Conservation (phyloP, 1,284 basidiomycete genomes). For the Ceratobasidium sp. region DNA sequence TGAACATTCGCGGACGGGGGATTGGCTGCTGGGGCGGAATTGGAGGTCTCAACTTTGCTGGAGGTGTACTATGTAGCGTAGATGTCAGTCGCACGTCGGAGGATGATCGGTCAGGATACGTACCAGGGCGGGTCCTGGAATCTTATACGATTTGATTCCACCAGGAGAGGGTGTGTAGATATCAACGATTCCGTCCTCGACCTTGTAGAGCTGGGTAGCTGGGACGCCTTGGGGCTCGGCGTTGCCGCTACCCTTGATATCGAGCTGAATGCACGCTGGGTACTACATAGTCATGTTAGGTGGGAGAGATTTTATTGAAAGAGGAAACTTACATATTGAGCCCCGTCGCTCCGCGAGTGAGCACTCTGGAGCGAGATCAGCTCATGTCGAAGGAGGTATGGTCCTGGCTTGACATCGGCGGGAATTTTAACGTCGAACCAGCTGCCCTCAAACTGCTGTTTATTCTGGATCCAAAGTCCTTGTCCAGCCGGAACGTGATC, state of each 20-base stretch:
- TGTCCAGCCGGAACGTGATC: constrained; percentile 46
- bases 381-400: constrained; percentile 80
- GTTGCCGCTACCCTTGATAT: constrained; percentile 62
- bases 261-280: constrained; percentile 74
- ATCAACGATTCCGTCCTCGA: constrained; percentile 28
- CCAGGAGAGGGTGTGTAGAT: constrained; percentile 11
- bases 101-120: not conserved
- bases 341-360: constrained; percentile 67
- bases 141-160: constrained; percentile 14
- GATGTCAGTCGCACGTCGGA: not conserved
- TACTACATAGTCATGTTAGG: constrained; percentile 63
- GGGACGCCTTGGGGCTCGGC: constrained; percentile 14
- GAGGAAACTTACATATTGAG: constrained; percentile 37
- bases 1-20: not conserved
- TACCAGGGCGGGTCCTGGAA: constrained; percentile 34
- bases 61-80: not conserved
- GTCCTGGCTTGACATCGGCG: constrained; percentile 68
- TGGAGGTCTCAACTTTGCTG: constrained; percentile 45
- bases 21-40: constrained; percentile 39
- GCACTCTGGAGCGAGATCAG: constrained; percentile 79
- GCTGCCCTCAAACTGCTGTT: constrained; percentile 53
- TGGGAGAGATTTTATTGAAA: not conserved
- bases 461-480: constrained; percentile 37
- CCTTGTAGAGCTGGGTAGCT: constrained; percentile 30
- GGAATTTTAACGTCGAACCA: constrained; percentile 68